These are phyloP conservation scores for Globisporangium irregulare DNA, from an alignment of 352 stramenopile genomes.

Conservation along the genomic window DNA sequence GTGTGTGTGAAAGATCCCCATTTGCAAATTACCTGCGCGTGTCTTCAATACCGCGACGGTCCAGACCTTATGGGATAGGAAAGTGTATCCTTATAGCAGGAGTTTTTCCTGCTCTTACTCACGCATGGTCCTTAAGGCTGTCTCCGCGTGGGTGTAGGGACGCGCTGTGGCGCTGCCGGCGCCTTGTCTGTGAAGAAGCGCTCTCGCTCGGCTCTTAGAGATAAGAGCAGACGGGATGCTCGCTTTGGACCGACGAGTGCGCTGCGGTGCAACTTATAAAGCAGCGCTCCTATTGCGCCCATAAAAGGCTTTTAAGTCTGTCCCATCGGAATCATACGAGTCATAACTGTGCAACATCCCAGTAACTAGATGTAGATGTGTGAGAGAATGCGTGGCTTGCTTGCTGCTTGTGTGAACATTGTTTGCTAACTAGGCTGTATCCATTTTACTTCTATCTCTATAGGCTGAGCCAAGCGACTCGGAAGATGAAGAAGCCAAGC, in stretches of 20 bases:
- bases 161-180: conserved; percentile 27
- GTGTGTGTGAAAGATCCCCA: conserved; percentile 30
- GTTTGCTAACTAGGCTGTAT: conserved; percentile 12
- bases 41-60: conserved; percentile 55
- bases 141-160: conserved; percentile 72
- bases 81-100: conserved; percentile 62
- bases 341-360: conserved; percentile 90
- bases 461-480: conserved; percentile 40
- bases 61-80: conserved; percentile 88
- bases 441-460: conserved; percentile 7
- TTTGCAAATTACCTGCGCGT: conserved; percentile 65
- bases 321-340: conserved; percentile 90
- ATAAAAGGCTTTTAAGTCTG: conserved; percentile 70
- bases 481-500: conserved; percentile 29
- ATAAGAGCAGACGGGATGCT: conserved; percentile 9
- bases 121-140: conserved; percentile 90
- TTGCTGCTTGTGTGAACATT: not conserved
- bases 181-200: conserved; percentile 27
- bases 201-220: conserved; percentile 13
- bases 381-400: not conserved
- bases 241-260: conserved; percentile 9
- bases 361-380: conserved; percentile 11
- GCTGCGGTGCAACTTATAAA: conserved; percentile 7
- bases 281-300: conserved; percentile 32
- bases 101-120: conserved; percentile 83